phyloP scores from a whole-genome alignment of 768 basidiomycete species.

The Boletus insuetus region DNA sequence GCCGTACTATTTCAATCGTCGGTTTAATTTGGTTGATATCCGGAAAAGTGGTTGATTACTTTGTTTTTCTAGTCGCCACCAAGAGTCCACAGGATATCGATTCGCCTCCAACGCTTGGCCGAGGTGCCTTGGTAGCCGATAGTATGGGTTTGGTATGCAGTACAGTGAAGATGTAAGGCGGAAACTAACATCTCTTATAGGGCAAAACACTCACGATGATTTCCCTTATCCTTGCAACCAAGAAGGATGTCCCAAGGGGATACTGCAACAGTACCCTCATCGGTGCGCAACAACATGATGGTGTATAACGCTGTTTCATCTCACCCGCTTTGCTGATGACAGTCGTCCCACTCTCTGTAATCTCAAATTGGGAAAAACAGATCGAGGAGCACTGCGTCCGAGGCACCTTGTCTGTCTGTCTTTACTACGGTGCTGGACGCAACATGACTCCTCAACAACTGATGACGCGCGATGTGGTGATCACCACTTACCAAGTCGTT shows the following conservation, averaged over 20 bases:
- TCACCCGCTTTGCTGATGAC: conserved; percentile 4
- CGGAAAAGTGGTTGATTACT: background rate
- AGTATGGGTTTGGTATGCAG: conserved; percentile 70
- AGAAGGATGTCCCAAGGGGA: conserved; percentile 52
- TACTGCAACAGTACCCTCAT: conserved; percentile 75
- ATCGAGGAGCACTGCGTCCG: conserved; percentile 66
- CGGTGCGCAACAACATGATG: conserved; percentile 39
- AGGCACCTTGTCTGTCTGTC: conserved; percentile 49
- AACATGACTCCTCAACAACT: conserved; percentile 56
- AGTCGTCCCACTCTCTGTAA: conserved; percentile 81
- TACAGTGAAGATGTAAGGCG: background rate
- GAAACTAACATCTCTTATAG: conserved; percentile 33
- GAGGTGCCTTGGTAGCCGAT: conserved; percentile 87
- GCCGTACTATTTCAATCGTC: conserved; percentile 70
- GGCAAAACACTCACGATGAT: conserved; percentile 93
- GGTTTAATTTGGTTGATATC: conserved; percentile 18
- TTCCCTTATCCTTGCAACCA: conserved; percentile 76
- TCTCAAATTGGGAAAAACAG: conserved; percentile 89
- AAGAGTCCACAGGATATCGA: conserved; percentile 66
- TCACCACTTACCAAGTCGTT: conserved; percentile 82
- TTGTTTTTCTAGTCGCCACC: conserved; percentile 61
- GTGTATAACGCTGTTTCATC: background rate
- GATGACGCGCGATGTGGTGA: conserved; percentile 69
- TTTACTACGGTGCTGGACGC: conserved; percentile 75
- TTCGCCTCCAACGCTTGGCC: conserved; percentile 58